Base-by-base conservation (phyloP, 345 rosid genomes). In the Iberis pinnata region DNA sequence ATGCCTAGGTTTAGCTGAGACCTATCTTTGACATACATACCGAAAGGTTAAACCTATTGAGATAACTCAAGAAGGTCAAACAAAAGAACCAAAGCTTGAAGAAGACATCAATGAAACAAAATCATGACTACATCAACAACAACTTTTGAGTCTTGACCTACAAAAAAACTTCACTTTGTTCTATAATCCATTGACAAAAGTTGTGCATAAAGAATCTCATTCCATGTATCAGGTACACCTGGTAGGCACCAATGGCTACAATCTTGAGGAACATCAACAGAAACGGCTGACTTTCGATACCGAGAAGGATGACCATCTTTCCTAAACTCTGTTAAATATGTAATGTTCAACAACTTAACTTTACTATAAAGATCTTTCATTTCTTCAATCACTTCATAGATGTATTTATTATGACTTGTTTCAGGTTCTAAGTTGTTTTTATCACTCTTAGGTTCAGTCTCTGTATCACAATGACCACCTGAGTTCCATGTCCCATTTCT, bases 211-310 rank as follows among this genome's bases (percentile, higher is more conserved):
- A 88, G 75, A 25, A 93, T 71, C 61, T 86, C 80, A 65, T 93
- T 88, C 97, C 97, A 93, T 13, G 77, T 69, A 54, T 88, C 89
- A 8, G 97, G 95, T 37, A 92, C 71, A 7, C 95, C 97, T 2
- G 95, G 95, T 60, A 86, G 52, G 69, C 95, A 93, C 95, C 99
- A 93, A 49, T 86, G 95, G 75, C 97, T 83, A 75, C 94, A 86
- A 60, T 86, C 97, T 64, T 88, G 88, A 7, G 99, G 84, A 67
- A 88, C 88, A 56, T 68, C 66, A 37, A 52, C 43, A 2, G 74
- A 71, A 53, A 79, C 83, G 4, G 81, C 82, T 2, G 73, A 71
- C 71, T 80, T 88, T n/a, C 90, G 78, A 69, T 83, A 61, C 33
- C 56, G 70, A 26, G 97, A 83, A 18, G 97, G 97, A 54, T 93